These are phyloP conservation scores for Penicillium steckii DNA, from an alignment of 495 filamentous ascomycete genomes.

Conservation along the genomic window DNA sequence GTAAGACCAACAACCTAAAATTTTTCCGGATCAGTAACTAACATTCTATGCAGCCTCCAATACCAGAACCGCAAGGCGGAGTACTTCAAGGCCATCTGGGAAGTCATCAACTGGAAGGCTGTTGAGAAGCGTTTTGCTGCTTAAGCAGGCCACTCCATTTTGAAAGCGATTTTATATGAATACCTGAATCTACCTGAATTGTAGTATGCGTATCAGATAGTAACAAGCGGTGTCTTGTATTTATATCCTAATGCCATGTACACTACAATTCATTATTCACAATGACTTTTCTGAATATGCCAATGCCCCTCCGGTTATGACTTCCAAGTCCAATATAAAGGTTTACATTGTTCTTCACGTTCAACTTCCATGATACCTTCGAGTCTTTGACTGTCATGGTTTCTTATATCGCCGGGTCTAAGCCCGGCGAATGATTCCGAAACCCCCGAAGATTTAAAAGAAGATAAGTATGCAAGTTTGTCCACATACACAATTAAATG, in stretches of 20 bases:
- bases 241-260: background rate
- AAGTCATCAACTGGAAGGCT: slow-evolving; percentile 96
- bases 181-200: background rate
- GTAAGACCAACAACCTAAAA: slow-evolving; percentile 34
- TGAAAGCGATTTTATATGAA: background rate
- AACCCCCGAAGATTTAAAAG: no score
- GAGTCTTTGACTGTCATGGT: no score
- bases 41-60: slow-evolving; percentile 65
- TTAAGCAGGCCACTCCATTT: slow-evolving; percentile 15
- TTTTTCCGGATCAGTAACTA: slow-evolving; percentile 30
- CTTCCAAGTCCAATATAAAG: no score
- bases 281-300: background rate
- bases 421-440: no score
- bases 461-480: no score
- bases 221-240: background rate
- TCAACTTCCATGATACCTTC: no score
- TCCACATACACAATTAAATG: no score
- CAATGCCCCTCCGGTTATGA: no score
- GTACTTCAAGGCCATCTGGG: slow-evolving; percentile 96
- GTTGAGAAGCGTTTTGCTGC: slow-evolving; percentile 82
- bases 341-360: no score
- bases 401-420: no score
- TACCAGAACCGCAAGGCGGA: slow-evolving; percentile 99
- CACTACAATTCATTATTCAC: background rate
- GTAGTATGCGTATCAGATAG: background rate